Percentiles rank a stretch among this genome's conserved stretches.
These are phyloP conservation scores for Senna tora DNA, from an alignment of 306 rosid genomes.

Conservation along the genomic window DNA sequence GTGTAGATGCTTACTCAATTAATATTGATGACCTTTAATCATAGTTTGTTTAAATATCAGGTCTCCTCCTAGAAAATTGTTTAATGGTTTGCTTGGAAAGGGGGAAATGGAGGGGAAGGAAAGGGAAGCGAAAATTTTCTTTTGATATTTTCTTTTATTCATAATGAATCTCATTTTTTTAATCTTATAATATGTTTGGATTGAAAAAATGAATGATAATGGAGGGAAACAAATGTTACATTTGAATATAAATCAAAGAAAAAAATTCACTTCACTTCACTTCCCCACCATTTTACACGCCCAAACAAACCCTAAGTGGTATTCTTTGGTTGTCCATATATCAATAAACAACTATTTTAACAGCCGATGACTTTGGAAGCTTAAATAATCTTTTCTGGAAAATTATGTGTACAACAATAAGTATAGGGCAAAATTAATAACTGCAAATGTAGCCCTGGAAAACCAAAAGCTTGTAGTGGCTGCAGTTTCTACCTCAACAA, in stretches of 20 bases:
- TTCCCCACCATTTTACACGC: no score
- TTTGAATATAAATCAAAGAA: not conserved
- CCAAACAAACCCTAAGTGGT: not conserved
- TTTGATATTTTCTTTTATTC: no score
- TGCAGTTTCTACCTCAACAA: conserved; percentile 14
- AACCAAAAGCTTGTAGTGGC: not conserved
- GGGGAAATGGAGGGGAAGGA: no score
- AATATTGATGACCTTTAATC: not conserved
- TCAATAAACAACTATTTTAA: not conserved
- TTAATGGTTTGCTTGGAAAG: no score
- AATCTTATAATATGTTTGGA: no score
- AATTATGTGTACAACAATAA: not conserved
- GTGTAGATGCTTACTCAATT: not conserved
- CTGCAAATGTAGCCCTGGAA: not conserved
- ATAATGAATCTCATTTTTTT: no score
- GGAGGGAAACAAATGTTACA: no score
- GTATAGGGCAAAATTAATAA: not conserved
- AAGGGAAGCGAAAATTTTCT: no score
- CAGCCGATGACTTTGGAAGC: not conserved
- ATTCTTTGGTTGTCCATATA: not conserved
- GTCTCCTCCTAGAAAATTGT: not conserved
- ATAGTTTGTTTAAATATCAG: no score
- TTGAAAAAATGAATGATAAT: no score
- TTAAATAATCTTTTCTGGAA: not conserved
- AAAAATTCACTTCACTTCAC: no score